A percentile compares a stretch with the other conserved stretches of the same genome.
Evolutionary conservation across 306 rosid genomes (phyloP).

Genomic region (Cucurbita ficifolia): DNA sequence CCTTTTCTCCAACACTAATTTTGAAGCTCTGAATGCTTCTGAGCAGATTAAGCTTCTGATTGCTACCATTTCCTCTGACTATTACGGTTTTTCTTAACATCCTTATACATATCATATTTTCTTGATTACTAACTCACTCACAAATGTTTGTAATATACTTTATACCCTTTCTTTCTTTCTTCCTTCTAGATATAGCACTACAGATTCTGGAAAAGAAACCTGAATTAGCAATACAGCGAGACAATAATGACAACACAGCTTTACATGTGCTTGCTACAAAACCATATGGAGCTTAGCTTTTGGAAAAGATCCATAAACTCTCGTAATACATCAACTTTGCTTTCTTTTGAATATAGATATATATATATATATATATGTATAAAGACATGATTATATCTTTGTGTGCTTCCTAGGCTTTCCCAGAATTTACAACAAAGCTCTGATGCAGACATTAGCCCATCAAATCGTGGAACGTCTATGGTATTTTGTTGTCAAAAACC

Average conservation of each 20-base stretch:
- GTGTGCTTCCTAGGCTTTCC: background rate
- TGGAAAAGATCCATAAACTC: slow-evolving; percentile 5
- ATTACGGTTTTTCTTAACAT: background rate
- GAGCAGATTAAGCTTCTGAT: background rate
- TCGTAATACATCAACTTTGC: background rate
- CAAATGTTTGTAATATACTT: background rate
- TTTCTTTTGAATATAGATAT: background rate
- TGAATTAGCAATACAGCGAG: background rate
- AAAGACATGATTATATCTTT: background rate
- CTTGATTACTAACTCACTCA: background rate
- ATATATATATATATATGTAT: too few species aligned
- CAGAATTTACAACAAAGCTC: background rate
- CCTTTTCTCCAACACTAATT: background rate
- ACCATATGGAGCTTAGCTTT: slow-evolving; percentile 3
- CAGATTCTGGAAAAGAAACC: background rate
- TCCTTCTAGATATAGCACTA: slow-evolving; percentile 7
- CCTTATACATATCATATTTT: too few species aligned
- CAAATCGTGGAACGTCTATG: slow-evolving; percentile 9
- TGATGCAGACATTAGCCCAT: slow-evolving; percentile 9
- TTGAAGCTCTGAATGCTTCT: background rate
- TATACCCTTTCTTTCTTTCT: background rate
- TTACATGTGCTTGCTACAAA: slow-evolving; percentile 14
- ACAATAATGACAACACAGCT: background rate
- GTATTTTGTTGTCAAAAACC: background rate
- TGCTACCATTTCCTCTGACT: background rate